These are phyloP conservation scores for Ganoderma lingzhi DNA, from an alignment of 1,284 basidiomycete species.

Conservation along the genomic window DNA sequence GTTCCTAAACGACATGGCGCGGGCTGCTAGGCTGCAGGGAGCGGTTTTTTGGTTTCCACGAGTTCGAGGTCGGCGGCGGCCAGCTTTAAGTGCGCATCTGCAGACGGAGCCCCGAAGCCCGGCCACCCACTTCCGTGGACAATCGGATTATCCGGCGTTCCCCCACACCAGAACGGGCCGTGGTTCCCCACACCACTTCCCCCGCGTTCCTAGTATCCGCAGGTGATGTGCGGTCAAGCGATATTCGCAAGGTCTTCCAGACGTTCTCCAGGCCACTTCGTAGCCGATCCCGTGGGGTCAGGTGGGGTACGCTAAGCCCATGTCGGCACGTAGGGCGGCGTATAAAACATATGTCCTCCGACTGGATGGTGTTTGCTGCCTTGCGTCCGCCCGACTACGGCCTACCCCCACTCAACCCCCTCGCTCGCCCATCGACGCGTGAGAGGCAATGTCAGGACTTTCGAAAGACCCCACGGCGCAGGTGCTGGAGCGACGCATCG, in stretches of 20 bases:
- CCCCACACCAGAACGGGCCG: neutral
- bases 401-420: neutral
- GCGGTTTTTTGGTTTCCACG: neutral
- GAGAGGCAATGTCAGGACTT: constrained; percentile 22
- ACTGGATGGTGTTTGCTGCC: neutral
- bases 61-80: neutral
- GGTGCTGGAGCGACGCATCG: constrained; percentile 31
- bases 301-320: constrained; percentile 11
- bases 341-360: constrained; percentile 11
- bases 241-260: neutral
- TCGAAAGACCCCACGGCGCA: constrained; percentile 27
- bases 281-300: constrained; percentile 13
- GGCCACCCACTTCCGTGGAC: neutral
- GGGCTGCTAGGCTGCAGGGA: neutral
- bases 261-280: neutral
- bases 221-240: constrained; percentile 1
- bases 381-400: constrained; percentile 11
- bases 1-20: constrained; percentile 21
- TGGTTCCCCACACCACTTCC: constrained; percentile 3
- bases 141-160: neutral
- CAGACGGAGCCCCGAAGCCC: neutral
- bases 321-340: constrained; percentile 2
- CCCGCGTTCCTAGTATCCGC: constrained; percentile 1
- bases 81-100: neutral
- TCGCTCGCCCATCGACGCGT: neutral